These are phyloP conservation scores for Globisporangium ultimum DNA, from an alignment of 352 stramenopile genomes.

Conservation along the genomic window DNA sequence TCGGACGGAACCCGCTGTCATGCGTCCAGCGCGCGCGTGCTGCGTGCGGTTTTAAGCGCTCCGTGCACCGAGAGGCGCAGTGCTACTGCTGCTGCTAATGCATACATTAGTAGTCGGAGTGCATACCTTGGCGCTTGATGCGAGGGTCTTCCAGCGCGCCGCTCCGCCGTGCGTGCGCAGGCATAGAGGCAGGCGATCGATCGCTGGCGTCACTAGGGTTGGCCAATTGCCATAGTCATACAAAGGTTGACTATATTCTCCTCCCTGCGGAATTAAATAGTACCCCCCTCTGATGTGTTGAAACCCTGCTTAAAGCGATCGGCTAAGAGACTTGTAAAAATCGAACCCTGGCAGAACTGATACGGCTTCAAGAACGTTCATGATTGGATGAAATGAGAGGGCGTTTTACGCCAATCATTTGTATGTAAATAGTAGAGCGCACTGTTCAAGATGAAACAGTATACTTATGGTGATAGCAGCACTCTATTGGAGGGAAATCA, in stretches of 20 bases:
- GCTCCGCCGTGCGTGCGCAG: not conserved
- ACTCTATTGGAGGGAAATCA: no score
- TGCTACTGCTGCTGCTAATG: no score
- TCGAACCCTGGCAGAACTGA: not conserved
- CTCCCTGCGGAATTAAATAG: no score
- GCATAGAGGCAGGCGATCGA: slow-evolving; percentile 1
- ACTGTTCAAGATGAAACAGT: not conserved
- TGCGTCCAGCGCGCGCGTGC: slow-evolving; percentile 1
- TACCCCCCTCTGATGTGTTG: no score
- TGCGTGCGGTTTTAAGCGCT: not conserved
- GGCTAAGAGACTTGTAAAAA: no score
- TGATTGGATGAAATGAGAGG: not conserved
- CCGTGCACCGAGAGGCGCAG: not conserved
- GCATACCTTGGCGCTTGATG: slow-evolving; percentile 11
- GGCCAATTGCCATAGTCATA: no score
- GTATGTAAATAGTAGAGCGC: not conserved
- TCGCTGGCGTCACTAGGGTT: no score
- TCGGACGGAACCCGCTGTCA: not conserved
- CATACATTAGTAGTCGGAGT: not conserved
- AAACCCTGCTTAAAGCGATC: no score
- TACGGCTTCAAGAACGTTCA: not conserved
- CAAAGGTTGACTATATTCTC: no score
- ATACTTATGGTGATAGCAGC: no score
- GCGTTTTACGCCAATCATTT: not conserved
- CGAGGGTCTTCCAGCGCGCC: slow-evolving; percentile 3